phyloP scores from a whole-genome alignment of 1,284 basidiomycete species.

The Leccinum huronense region DNA sequence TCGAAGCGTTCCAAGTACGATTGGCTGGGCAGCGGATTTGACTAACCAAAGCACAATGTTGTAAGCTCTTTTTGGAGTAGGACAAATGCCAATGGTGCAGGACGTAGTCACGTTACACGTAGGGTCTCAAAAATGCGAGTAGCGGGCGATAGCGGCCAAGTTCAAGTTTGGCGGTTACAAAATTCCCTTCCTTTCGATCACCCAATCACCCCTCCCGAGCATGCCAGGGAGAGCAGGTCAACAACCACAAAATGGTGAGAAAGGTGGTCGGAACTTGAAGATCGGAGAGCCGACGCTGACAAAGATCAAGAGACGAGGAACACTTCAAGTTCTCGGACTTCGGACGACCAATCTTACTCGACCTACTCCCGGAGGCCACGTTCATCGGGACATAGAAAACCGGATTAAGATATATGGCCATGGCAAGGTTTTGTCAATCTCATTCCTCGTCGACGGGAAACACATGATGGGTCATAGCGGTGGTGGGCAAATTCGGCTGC shows the following conservation, averaged over 20 bases:
- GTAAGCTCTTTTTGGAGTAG: not conserved
- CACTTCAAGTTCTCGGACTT: too few species aligned
- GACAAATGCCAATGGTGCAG: too few species aligned
- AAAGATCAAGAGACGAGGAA: not conserved
- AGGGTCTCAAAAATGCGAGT: not conserved
- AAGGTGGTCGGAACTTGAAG: not conserved
- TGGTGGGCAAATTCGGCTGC: not conserved
- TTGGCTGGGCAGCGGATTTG: not conserved
- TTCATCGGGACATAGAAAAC: not conserved
- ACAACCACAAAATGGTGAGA: not conserved
- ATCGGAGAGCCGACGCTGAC: not conserved
- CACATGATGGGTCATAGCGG: not conserved
- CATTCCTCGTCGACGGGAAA: conserved; percentile 1
- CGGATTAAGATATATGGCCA: not conserved
- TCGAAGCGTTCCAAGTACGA: not conserved
- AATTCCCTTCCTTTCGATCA: too few species aligned
- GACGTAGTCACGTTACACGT: too few species aligned
- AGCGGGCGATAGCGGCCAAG: not conserved
- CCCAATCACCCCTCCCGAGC: too few species aligned
- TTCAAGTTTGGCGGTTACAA: too few species aligned
- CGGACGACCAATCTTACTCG: not conserved
- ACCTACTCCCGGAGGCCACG: not conserved
- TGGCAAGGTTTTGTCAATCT: not conserved
- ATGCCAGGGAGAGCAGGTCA: not conserved
- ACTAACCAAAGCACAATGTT: not conserved